Evolutionary conservation across 441 rosid genomes (phyloP).

Genomic region (Pelargonium myrrhifolium): DNA sequence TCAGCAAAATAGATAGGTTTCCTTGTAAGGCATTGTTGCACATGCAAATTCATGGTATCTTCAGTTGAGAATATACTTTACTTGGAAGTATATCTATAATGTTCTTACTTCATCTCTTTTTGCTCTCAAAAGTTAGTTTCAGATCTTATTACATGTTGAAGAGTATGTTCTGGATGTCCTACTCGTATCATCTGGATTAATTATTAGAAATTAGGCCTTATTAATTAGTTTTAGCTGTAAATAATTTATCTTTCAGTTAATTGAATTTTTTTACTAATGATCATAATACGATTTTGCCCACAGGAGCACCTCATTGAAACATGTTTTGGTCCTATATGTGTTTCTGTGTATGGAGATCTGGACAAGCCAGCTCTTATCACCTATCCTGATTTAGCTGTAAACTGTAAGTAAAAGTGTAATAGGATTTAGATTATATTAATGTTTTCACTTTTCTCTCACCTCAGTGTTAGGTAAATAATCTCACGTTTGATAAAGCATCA

Average conservation of each 20-base stretch:
- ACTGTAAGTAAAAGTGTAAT: conserved; percentile 18
- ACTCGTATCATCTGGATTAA: background rate
- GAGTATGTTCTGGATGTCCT: background rate
- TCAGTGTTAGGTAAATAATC: background rate
- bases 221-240: background rate
- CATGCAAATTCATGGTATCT: conserved; percentile 1
- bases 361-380: conserved; percentile 30
- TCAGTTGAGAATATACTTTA: conserved; percentile 1
- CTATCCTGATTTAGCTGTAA: conserved; percentile 26
- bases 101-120: background rate
- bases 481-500: background rate
- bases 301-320: conserved; percentile 25
- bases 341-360: conserved; percentile 22
- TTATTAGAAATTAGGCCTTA: background rate
- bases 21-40: background rate
- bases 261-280: background rate
- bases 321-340: conserved; percentile 18
- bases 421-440: background rate
- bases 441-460: background rate
- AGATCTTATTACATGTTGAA: background rate
- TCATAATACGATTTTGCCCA: background rate
- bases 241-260: background rate
- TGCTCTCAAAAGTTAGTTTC: background rate
- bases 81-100: background rate
- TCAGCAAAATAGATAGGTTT: background rate